A percentile compares a stretch with the other conserved stretches of the same genome.
Conservation (phyloP, 1,139 yeast species). For the Saccharomycopsis hybrid region DNA sequence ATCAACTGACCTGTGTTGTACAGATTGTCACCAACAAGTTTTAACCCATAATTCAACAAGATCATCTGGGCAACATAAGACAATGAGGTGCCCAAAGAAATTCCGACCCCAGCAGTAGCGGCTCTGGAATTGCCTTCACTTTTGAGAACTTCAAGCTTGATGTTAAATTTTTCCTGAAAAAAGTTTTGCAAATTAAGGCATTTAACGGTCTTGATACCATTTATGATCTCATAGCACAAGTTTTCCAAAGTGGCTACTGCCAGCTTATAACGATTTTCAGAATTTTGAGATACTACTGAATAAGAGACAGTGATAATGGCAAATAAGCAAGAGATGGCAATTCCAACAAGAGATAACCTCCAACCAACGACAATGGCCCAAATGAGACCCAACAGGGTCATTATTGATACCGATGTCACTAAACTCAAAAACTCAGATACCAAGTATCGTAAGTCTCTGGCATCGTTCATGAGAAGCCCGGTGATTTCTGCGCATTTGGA, state of each 20-base stretch:
- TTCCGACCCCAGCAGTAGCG: slow-evolving; percentile 49
- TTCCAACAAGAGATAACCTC: slow-evolving; percentile 77
- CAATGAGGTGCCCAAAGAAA: slow-evolving; percentile 49
- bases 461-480: slow-evolving; percentile 69
- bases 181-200: slow-evolving; percentile 44
- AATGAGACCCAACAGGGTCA: slow-evolving; percentile 52
- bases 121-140: slow-evolving; percentile 43
- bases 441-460: slow-evolving; percentile 65
- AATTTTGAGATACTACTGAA: slow-evolving; percentile 42
- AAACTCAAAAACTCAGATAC: slow-evolving; percentile 57
- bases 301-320: slow-evolving; percentile 45
- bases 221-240: slow-evolving; percentile 50
- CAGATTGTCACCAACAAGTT: slow-evolving; percentile 48
- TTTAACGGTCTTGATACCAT: slow-evolving; percentile 58
- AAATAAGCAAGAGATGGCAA: slow-evolving; percentile 65
- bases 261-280: slow-evolving; percentile 59
- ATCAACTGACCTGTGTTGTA: slow-evolving; percentile 54
- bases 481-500: slow-evolving; percentile 52
- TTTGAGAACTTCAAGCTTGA: slow-evolving; percentile 31
- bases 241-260: slow-evolving; percentile 48
- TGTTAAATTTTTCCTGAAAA: slow-evolving; percentile 32
- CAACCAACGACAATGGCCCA: slow-evolving; percentile 86
- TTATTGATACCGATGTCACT: slow-evolving; percentile 42
- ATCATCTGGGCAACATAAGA: slow-evolving; percentile 60
- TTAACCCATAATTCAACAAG: slow-evolving; percentile 70